Conservation (phyloP, 2,329 filamentous ascomycete genomes). For the Epichloe aotearoae region DNA sequence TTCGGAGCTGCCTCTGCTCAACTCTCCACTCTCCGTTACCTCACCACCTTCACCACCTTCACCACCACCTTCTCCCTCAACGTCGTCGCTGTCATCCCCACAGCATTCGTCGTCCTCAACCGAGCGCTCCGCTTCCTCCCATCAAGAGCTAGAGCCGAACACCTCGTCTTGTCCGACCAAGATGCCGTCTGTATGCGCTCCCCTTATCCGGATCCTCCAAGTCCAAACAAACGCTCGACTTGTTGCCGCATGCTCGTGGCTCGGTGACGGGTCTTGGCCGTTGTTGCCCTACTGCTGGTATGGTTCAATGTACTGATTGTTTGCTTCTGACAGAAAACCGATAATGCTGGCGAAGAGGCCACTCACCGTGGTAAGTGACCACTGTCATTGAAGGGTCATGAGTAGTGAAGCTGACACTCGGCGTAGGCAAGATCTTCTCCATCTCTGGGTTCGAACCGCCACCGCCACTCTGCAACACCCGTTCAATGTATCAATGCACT, state of each 20-base stretch:
- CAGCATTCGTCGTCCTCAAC: slow-evolving; percentile 13
- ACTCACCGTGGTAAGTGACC: slow-evolving; percentile 25
- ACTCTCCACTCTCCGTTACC: slow-evolving; percentile 24
- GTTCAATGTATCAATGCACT: slow-evolving; percentile 11
- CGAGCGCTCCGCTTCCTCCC: slow-evolving; percentile 13
- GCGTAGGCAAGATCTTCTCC: slow-evolving; percentile 46
- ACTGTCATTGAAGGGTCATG: neutral
- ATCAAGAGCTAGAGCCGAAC: slow-evolving; percentile 15
- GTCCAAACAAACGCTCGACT: slow-evolving; percentile 3
- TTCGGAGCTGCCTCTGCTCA: slow-evolving; percentile 25
- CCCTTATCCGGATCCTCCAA: slow-evolving; percentile 4
- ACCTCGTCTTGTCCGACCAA: slow-evolving; percentile 23
- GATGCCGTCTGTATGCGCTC: slow-evolving; percentile 41
- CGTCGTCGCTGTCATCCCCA: slow-evolving; percentile 17
- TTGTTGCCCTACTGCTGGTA: slow-evolving; percentile 8
- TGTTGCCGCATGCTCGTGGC: slow-evolving; percentile 6
- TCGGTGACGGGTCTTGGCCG: slow-evolving; percentile 8
- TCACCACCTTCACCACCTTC: slow-evolving; percentile 18
- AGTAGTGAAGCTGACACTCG: slow-evolving; percentile 11
- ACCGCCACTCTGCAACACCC: neutral
- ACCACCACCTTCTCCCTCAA: slow-evolving; percentile 13
- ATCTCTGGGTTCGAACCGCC: slow-evolving; percentile 40
- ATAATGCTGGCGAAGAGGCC: slow-evolving; percentile 24
- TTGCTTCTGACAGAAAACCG: slow-evolving; percentile 17
- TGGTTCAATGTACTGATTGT: slow-evolving; percentile 11